Evolutionary conservation across 106 monocot species (phyloP).

Genomic region (Phalaenopsis equestris): DNA sequence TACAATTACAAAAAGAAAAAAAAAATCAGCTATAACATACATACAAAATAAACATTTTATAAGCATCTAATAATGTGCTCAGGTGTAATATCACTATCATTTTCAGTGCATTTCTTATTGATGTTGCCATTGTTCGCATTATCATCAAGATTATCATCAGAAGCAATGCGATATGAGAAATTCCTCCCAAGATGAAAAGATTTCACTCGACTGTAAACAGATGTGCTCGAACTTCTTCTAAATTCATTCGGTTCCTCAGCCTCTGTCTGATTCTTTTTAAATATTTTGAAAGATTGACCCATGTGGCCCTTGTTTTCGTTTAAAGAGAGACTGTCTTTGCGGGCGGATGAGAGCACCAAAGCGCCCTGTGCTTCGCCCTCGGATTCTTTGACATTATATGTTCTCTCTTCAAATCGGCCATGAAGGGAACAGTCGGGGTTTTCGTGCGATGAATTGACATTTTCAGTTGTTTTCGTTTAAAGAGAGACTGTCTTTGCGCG

Average conservation of each 20-base stretch:
- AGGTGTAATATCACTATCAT: neutral
- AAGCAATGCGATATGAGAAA: neutral
- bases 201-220: neutral
- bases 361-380: neutral
- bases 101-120: neutral
- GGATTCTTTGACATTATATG: neutral
- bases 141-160: neutral
- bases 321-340: neutral
- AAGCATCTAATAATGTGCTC: neutral
- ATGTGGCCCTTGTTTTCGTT: neutral
- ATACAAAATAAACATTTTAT: too few species aligned
- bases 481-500: neutral
- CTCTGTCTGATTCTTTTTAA: neutral
- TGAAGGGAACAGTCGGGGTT: neutral
- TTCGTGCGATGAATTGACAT: neutral
- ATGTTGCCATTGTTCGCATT: neutral
- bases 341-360: neutral
- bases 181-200: neutral
- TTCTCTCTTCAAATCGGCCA: constrained; percentile 1
- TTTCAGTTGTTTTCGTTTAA: neutral
- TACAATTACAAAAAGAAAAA: too few species aligned
- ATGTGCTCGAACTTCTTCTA: too few species aligned
- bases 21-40: too few species aligned
- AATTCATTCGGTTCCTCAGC: neutral
- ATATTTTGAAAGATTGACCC: neutral